Evolutionary conservation across 2,329 filamentous ascomycete species (phyloP), one percentile per base, ranked within the genome.

Genomic region (Chrysoporthe cubensis): DNA sequence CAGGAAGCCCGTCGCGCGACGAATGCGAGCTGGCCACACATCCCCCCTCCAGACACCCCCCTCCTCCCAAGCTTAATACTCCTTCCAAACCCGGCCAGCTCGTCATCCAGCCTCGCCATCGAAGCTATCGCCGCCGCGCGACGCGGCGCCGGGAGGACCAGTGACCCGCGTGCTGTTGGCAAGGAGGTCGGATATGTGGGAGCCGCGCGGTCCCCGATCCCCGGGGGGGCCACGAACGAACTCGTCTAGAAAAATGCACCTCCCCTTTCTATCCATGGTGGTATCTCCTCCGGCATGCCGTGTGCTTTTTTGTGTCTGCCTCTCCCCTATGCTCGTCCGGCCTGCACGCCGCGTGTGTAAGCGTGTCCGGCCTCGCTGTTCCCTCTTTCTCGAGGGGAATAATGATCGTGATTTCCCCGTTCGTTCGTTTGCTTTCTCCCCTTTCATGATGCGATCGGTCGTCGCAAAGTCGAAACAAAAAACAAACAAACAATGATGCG

Each of bases 141-240:
- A 62, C 44, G 42, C 32, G 59, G 54, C 34, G 59, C 48, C 64
- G 64, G 60, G 54, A 68, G 59, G 66, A 42, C 57, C 61, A 48
- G 50, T 26, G 64, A 61, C 40, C 21, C 16, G 54, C 43, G 18
- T 43, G 32, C 58, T 40, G 64, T 50, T 43, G 66, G 66, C 54
- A 68, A 26, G 65, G 56, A 58, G 62, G 64, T 68, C 64, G 66
- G 64, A 63, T 63, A 43, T 68, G 52, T 62, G 66, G 66, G 64
- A 68, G 66, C 58, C 57, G 44, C 43, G 59, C 57, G 52, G 54
- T 63, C 43, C 64, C 60, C 59, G 26, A n/a, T 26, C 26, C 26
- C 26, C 26, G 26, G 26, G 64, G 59, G 59, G 58, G 59, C 5
- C 64, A 40, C 48, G 46, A n/a, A 60, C 64, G 64, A 68, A 65